Evolutionary conservation across 106 monocot genomes (phyloP).

Genomic region (Platanthera guangdongensis): DNA sequence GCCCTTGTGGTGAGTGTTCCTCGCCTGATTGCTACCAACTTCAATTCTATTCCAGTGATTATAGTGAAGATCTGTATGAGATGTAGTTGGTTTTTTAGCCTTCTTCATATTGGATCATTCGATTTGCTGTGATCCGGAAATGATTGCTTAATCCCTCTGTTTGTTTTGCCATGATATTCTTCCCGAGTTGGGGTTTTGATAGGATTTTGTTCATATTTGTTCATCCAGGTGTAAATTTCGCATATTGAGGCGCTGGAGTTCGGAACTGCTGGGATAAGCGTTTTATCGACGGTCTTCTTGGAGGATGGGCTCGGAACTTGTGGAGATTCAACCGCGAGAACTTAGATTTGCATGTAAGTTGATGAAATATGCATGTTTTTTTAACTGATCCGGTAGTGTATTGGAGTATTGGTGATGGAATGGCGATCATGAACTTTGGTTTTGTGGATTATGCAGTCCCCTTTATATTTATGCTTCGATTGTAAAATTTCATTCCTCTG

Average conservation of each 20-base stretch:
- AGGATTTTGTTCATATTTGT: background rate
- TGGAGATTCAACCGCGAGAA: constrained; percentile 31
- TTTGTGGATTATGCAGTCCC: background rate
- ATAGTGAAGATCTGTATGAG: background rate
- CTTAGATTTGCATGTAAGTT: constrained; percentile 32
- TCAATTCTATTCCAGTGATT: background rate
- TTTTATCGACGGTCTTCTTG: background rate
- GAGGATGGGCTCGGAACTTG: constrained; percentile 17
- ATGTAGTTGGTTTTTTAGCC: background rate
- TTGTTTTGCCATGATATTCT: background rate
- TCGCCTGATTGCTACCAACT: background rate
- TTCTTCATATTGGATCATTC: background rate
- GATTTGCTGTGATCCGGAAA: background rate
- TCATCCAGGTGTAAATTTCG: background rate
- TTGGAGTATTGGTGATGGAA: background rate
- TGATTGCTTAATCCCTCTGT: background rate
- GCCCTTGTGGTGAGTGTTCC: background rate
- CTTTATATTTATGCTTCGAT: background rate
- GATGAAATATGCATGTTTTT: background rate
- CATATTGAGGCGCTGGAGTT: constrained; percentile 1
- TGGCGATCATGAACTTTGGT: background rate
- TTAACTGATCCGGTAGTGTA: background rate
- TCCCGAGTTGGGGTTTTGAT: constrained; percentile 4
- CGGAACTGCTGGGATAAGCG: background rate
- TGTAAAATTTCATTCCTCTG: background rate